Percentiles rank a stretch among this genome's conserved stretches.
Evolutionary conservation across 2,329 filamentous ascomycete species (phyloP).

Genomic region (Ploettnerulaceae sp.): DNA sequence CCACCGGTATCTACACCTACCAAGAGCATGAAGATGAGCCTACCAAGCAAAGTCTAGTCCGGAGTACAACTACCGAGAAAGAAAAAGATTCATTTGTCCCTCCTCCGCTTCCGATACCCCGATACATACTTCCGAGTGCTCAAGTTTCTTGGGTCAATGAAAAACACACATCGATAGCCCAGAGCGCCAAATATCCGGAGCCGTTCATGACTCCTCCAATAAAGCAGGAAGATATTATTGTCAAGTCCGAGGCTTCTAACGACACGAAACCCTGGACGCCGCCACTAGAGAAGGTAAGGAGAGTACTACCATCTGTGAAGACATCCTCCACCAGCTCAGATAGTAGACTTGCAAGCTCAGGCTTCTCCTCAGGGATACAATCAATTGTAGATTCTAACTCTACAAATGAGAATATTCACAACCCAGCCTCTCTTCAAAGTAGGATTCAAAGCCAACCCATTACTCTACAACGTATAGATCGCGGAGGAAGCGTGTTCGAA

Average conservation of each 20-base stretch:
- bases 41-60: neutral
- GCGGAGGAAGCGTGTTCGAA: no score
- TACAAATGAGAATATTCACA: no score
- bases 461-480: no score
- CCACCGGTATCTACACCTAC: neutral
- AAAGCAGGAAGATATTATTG: neutral
- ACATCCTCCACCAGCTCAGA: no score
- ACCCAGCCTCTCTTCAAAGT: no score
- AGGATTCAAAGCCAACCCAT: no score
- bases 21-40: neutral
- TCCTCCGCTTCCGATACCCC: neutral
- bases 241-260: neutral
- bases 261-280: neutral
- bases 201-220: neutral
- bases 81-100: neutral
- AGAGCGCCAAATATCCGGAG: neutral
- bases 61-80: neutral
- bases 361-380: no score
- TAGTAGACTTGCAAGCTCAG: no score
- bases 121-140: neutral
- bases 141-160: neutral
- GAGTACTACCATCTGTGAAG: neutral
- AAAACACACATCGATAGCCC: constrained; percentile 2
- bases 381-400: no score
- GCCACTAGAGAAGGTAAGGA: constrained; percentile 1